These are phyloP conservation scores for Hygrophila difformis DNA, from an alignment of 257 asterid genomes.

Conservation along the genomic window DNA sequence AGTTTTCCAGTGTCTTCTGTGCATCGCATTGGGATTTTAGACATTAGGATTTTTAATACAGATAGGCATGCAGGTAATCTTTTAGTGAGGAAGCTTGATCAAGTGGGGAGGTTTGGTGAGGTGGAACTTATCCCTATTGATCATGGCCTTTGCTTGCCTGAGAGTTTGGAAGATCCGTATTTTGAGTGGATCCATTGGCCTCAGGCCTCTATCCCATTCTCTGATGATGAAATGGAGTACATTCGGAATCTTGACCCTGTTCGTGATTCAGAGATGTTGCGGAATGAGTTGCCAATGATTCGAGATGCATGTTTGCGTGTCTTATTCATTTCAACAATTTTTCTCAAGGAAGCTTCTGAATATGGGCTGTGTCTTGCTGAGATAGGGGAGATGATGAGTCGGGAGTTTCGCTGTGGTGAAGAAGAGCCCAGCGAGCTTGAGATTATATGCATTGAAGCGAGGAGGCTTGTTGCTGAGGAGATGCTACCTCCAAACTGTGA, in stretches of 20 bases:
- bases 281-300: conserved; percentile 82
- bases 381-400: conserved; percentile 97
- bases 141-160: conserved; percentile 96
- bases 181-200: conserved; percentile 99
- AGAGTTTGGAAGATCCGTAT: conserved; percentile 88
- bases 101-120: conserved; percentile 70
- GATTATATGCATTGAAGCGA: conserved; percentile 78
- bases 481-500: conserved; percentile 37
- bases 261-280: conserved; percentile 67
- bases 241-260: conserved; percentile 64
- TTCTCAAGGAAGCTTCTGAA: conserved; percentile 78
- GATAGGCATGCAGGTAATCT: conserved; percentile 97
- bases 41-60: conserved; percentile 87
- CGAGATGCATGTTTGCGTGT: conserved; percentile 90
- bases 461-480: conserved; percentile 54
- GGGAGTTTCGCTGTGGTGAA: conserved; percentile 77
- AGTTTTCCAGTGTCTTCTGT: conserved; percentile 85
- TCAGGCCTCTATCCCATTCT: conserved; percentile 94
- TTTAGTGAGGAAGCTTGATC: conserved; percentile 84
- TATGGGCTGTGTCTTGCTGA: conserved; percentile 88
- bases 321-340: conserved; percentile 63
- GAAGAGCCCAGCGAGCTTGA: conserved; percentile 98
- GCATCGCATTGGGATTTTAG: conserved; percentile 92
- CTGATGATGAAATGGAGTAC: conserved; percentile 87
- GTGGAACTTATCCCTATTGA: conserved; percentile 90